Base-by-base conservation (phyloP, 139 green algal genomes). In the Tetraselmis striata region DNA sequence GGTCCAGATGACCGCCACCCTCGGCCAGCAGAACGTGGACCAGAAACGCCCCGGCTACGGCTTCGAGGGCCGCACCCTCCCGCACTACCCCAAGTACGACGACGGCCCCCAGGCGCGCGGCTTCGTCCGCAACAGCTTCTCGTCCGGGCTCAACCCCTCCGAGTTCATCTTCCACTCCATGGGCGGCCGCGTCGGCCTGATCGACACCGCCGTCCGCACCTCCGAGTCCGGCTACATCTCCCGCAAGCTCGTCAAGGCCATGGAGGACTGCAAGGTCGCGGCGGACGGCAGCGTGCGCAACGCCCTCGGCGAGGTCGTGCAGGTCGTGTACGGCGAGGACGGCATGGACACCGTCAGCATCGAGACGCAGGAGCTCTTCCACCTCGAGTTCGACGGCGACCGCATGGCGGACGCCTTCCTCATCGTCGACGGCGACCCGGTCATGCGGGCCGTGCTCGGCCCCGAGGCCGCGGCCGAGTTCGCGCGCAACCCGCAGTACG, bases 151-250 rank as follows among this genome's bases (percentile, higher is more conserved):
- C 28, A 95, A 84, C 2, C 93, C 96, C 74, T 98, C 94, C 1
- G 96, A 99, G 92, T 99, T 99, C 82, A 98, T 98, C 90, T 99
- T 99, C 88, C 96, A 99, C 91, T 98, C 96, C 78, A 99, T 99
- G 96, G 96, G 92, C 0, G 95, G 94, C 5, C 86, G 95, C 0
- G 94, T 97, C 86, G 94, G 96, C 0, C 89, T 99, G 77, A 96
- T 99, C 78, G 96, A 99, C 87, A 99, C 96, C 0, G 96, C 96
- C 22, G 96, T 99, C 82, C 99, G 99, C 90, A 99, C 96, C 0
- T 96, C 96, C 0, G 96, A 98, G 86, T 98, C n/a, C 2, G 95
- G 96, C 1, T 99, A 99, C 94, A 99, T 99, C 96, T 96, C 89
- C 23, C 89, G 96, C 2, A 89, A 96, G 1, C 91, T 99, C 25